These are phyloP conservation scores for Trametes cinnabarina DNA, from an alignment of 768 basidiomycete genomes.

Conservation along the genomic window DNA sequence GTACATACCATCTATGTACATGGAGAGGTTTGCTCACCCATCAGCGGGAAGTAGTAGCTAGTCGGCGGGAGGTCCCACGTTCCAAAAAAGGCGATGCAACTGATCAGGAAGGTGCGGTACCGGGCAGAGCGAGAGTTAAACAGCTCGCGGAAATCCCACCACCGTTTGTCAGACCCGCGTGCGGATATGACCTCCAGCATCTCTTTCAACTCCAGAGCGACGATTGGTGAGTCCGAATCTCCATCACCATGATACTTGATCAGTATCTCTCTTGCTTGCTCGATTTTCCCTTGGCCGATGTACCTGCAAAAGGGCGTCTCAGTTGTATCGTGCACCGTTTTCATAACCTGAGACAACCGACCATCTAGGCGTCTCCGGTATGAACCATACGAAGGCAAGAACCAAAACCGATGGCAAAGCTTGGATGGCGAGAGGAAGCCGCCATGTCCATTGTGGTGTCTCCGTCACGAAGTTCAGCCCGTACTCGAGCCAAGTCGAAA, in stretches of 20 bases:
- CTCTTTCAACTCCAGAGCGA: slow-evolving; percentile 26
- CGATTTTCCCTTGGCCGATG: slow-evolving; percentile 52
- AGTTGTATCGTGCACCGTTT: neutral
- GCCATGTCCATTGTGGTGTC: slow-evolving; percentile 53
- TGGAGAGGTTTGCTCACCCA: slow-evolving; percentile 16
- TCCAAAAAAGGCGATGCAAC: slow-evolving; percentile 49
- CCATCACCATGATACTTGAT: slow-evolving; percentile 69
- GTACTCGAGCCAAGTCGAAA: slow-evolving; percentile 32
- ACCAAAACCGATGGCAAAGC: slow-evolving; percentile 58
- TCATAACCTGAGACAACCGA: slow-evolving; percentile 29
- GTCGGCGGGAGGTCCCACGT: slow-evolving; percentile 42
- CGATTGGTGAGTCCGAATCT: slow-evolving; percentile 57
- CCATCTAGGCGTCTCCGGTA: slow-evolving; percentile 69
- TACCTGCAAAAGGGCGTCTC: slow-evolving; percentile 12
- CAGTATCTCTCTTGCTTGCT: slow-evolving; percentile 57
- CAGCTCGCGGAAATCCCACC: slow-evolving; percentile 30
- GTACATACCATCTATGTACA: neutral
- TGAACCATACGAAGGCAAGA: slow-evolving; percentile 50
- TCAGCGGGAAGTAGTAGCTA: slow-evolving; percentile 31
- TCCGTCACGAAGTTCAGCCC: slow-evolving; percentile 45
- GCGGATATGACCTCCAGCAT: slow-evolving; percentile 54
- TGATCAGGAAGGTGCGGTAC: slow-evolving; percentile 21
- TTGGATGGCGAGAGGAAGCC: slow-evolving; percentile 64
- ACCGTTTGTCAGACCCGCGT: slow-evolving; percentile 52
- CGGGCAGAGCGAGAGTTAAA: slow-evolving; percentile 20